Conservation (phyloP, 106 monocot genomes). For the Iris macrosiphon region DNA sequence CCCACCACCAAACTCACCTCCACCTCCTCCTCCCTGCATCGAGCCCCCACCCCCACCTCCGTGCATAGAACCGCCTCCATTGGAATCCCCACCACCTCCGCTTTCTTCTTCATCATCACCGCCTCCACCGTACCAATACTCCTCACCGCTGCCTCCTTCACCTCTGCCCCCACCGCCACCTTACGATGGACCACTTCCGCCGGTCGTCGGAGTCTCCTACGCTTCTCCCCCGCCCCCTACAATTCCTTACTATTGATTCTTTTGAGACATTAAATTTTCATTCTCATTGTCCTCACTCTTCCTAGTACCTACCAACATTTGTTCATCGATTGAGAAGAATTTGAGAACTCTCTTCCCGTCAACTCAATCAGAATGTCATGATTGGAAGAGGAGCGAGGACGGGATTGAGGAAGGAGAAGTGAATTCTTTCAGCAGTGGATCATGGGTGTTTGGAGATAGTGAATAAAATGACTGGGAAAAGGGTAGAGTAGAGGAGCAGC, state of each 20-base stretch:
- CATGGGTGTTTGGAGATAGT: slow-evolving; percentile 6
- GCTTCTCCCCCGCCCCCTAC: slow-evolving; percentile 52
- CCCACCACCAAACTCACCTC: slow-evolving; percentile 9
- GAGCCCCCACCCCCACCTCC: slow-evolving; percentile 16
- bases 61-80: slow-evolving; percentile 11
- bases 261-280: slow-evolving; percentile 4
- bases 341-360: too few relatives aligned
- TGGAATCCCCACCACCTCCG: slow-evolving; percentile 12
- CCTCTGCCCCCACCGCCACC: slow-evolving; percentile 19
- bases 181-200: slow-evolving; percentile 46
- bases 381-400: too few relatives aligned
- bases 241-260: slow-evolving; percentile 37
- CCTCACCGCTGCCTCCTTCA: slow-evolving; percentile 3
- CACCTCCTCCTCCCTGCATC: neutral
- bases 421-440: neutral
- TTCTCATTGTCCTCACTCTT: too few relatives aligned
- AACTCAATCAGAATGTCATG: too few relatives aligned
- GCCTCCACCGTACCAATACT: slow-evolving; percentile 1
- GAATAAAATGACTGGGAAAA: slow-evolving; percentile 28
- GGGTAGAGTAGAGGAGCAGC: slow-evolving; percentile 5
- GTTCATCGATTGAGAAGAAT: slow-evolving; percentile 10
- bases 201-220: slow-evolving; percentile 33
- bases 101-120: slow-evolving; percentile 5
- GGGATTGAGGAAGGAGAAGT: too few relatives aligned
- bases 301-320: neutral